Evolutionary conservation across 306 rosid genomes (phyloP).

Genomic region (Hippophae gyantsensis): DNA sequence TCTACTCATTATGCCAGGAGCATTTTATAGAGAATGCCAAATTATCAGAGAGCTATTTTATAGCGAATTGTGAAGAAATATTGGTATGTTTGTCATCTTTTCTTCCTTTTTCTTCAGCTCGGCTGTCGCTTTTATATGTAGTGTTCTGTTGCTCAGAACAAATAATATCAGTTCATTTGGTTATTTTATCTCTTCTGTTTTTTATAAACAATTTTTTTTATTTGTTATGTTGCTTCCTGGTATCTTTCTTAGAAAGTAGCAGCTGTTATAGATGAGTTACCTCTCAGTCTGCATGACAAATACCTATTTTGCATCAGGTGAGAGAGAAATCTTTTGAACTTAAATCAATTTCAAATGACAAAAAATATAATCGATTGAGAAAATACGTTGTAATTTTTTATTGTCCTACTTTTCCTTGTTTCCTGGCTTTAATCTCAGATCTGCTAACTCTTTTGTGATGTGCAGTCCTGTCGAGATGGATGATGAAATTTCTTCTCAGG

Average conservation of each 20-base stretch:
- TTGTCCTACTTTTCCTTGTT: slow-evolving; percentile 7
- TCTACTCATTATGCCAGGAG: slow-evolving; percentile 49
- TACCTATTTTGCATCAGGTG: slow-evolving; percentile 86
- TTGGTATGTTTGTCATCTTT: slow-evolving; percentile 48
- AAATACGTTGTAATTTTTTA: not conserved
- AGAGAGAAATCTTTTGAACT: not conserved
- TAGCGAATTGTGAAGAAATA: slow-evolving; percentile 57
- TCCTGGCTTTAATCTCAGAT: slow-evolving; percentile 4
- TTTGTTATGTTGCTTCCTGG: slow-evolving; percentile 18
- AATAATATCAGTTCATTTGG: slow-evolving; percentile 6
- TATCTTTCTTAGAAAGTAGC: slow-evolving; percentile 61
- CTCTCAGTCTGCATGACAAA: slow-evolving; percentile 71
- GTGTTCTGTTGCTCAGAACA: slow-evolving; percentile 13
- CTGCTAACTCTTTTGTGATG: slow-evolving; percentile 16
- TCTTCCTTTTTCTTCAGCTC: slow-evolving; percentile 5
- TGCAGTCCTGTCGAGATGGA: slow-evolving; percentile 86
- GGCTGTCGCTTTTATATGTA: slow-evolving; percentile 9
- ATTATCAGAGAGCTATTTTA: slow-evolving; percentile 73
- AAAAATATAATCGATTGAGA: not conserved
- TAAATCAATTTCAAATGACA: not conserved
- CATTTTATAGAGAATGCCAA: slow-evolving; percentile 79
- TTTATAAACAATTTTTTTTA: slow-evolving; percentile 8
- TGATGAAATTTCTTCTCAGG: slow-evolving; percentile 77
- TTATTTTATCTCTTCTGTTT: slow-evolving; percentile 10
- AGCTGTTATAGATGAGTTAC: slow-evolving; percentile 60